Evolutionary conservation across 2,329 filamentous ascomycete species (phyloP), one percentile per base, ranked within the genome.

Genomic region (Monilinia laxa): DNA sequence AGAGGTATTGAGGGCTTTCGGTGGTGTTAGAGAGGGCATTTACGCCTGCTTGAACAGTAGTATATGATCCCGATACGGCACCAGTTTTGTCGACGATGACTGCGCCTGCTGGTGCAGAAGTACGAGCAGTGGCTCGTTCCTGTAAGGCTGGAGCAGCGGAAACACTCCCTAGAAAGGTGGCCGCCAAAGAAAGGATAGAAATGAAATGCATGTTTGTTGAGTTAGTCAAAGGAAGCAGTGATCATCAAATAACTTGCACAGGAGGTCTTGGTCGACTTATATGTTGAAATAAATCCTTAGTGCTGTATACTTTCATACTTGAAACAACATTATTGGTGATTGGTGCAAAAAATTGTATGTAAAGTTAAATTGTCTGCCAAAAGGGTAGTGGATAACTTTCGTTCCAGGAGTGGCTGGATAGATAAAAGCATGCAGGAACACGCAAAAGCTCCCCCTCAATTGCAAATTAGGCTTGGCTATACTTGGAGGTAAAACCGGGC

Each of bases 1-100:
- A 86, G 75, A 86, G 83, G 68, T 77, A 80, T 71, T 85, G 83
- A 14, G 79, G 77, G 0, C 74, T 68, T 6, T 80, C 81, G 18
- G 78, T 77, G 12, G 76, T 77, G 11, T 77, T 79, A 64, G 78
- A 80, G 9, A 86, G 77, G 16, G 82, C 71, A 65, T 71, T 38
- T 12, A 72, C 68, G 3, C 66, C 71, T 12, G 57, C 12, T 56
- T 74, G 70, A 12, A 74, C 38, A 3, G 71, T 72, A 14, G 31
- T 60, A 53, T 68, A 68, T 10, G 65, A 69, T 18, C 70, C 70
- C 6, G 64, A 20, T 40, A 57, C 28, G 71, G 81, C 81, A 60
- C 77, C 74, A 25, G 76, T 77, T 20, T 74, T 77, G 23, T 77
- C 76, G 42, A 84, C 82, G 1, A 80, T 75, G 20, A 84, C 76